Evolutionary conservation across 768 basidiomycete genomes (phyloP), one percentile per base, ranked within the genome.

Genomic region (Daedaleopsis nitida): DNA sequence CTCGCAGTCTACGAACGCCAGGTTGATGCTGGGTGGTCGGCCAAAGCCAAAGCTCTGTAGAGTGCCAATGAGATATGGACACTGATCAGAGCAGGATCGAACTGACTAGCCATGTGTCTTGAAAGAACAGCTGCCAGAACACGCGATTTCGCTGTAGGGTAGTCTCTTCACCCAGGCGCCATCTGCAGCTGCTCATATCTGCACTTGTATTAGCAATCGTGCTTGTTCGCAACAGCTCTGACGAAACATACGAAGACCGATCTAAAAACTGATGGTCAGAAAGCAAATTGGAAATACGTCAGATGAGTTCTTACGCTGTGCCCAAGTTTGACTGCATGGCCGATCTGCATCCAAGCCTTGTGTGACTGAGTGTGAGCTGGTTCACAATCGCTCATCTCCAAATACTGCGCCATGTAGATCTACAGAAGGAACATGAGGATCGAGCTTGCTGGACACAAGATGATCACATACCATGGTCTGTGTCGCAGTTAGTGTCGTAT

Each of bases 101-200:
- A 24, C 68, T 55, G 66, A 91, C 89, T 42, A 82, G 72, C 79
- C 83, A 84, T 0, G 86, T 85, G 66, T 91, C 89, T 32, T 82
- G 69, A 24, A 76, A 65, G 66, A 87, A 89, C n/a, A 90, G 70
- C 51, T 86, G 83, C 87, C 88, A 92, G 68, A 89, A 90, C 12
- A 87, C 73, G 21, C 76, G 76, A 55, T 77, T 80, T 17, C 89
- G 82, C 57, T 78, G 75, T 59, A 84, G 76, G 17, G 75, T 69
- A 43, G 76, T 70, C 21, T 73, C 71, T 27, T 79, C 75, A 17
- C 79, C 75, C 6, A 91, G 75, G 32, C 83, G 80, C 84, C 88
- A 91, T 27, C 85, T 78, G 7, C 77, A 74, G 52, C 84, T 80
- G 58, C 86, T 81, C 38, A 88, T 74, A 69, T 89, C 87, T 90